Percentiles rank a stretch among this genome's conserved stretches.
phyloP scores from a whole-genome alignment of 345 rosid genomes.

The Dipteronia sinensis region DNA sequence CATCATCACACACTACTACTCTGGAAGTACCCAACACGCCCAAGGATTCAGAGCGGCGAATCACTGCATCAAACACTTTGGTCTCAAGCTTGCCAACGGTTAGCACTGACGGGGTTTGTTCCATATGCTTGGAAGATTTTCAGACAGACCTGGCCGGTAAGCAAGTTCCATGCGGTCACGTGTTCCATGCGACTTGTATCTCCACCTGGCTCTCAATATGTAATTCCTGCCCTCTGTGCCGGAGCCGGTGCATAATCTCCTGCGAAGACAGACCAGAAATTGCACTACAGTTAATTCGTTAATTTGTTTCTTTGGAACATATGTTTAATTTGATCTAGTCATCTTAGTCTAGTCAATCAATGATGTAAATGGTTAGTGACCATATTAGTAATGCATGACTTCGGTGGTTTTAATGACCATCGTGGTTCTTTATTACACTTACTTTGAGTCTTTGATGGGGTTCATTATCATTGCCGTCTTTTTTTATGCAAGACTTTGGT shows the following conservation, averaged over 20 bases:
- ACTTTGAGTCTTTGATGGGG: not conserved
- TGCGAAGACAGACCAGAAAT: not conserved
- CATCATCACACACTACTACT: no score
- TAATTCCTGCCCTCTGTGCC: constrained; percentile 44
- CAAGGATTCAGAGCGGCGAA: not conserved
- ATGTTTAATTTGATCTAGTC: not conserved
- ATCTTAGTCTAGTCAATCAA: not conserved
- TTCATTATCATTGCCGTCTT: no score
- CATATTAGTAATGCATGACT: not conserved
- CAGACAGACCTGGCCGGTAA: constrained; percentile 10
- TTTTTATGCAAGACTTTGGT: no score
- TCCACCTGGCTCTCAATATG: constrained; percentile 30
- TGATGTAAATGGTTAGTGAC: not conserved
- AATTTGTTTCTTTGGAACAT: not conserved
- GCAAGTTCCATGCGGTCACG: constrained; percentile 33
- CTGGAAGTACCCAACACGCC: not conserved
- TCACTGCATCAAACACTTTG: not conserved
- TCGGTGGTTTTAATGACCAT: not conserved
- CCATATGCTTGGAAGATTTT: constrained; percentile 37
- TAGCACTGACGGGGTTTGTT: constrained; percentile 15
- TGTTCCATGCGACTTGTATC: constrained; percentile 32
- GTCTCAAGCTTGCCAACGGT: constrained; percentile 21
- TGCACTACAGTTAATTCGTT: not conserved
- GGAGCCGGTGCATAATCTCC: constrained; percentile 23
- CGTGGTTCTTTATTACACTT: not conserved